phyloP scores from a whole-genome alignment of 495 filamentous ascomycete species.

The Aspergillus panamensis region DNA sequence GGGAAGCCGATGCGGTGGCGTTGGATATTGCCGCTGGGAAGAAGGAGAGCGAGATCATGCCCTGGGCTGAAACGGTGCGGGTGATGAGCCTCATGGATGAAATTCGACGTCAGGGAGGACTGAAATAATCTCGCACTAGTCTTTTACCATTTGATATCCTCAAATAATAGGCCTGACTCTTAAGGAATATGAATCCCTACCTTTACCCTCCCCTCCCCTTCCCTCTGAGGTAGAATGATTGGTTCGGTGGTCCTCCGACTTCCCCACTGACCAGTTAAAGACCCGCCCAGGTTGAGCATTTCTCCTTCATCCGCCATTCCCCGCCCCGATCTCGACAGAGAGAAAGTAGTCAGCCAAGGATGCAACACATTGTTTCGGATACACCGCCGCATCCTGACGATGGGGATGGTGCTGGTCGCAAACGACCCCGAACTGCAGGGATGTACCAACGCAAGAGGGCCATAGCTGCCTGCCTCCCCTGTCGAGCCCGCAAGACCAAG shows the following conservation, averaged over 20 bases:
- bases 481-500: not conserved
- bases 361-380: not conserved
- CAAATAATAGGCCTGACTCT: not conserved
- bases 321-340: not conserved
- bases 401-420: not conserved
- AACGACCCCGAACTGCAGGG: not conserved
- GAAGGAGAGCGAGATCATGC: constrained; percentile 60
- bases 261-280: not conserved
- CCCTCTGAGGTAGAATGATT: not conserved
- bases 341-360: not conserved
- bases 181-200: no score
- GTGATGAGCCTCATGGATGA: constrained; percentile 82
- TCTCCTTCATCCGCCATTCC: not conserved
- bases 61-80: constrained; percentile 66
- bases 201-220: no score
- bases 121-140: not conserved
- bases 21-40: constrained; percentile 66
- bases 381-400: not conserved
- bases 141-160: not conserved
- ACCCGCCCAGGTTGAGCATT: not conserved
- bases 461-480: not conserved
- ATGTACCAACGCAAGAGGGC: not conserved
- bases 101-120: constrained; percentile 22
- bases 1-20: constrained; percentile 77
- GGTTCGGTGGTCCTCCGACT: not conserved